Percentiles rank a stretch among this genome's conserved stretches.
phyloP scores from a whole-genome alignment of 2,329 filamentous ascomycete species.

The Arthrobotrys conoides region DNA sequence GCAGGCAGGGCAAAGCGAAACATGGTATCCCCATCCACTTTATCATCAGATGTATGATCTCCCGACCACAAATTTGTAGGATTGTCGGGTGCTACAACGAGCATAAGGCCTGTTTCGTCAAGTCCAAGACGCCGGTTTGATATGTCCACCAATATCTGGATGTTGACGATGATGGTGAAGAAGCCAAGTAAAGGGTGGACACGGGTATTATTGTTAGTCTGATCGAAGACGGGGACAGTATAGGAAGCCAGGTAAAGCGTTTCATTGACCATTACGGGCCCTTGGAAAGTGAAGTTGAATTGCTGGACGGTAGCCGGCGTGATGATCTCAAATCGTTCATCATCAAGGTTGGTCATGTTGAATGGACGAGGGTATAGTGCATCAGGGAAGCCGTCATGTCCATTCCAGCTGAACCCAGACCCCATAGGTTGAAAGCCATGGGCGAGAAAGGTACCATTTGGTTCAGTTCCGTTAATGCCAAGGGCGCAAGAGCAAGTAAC shows the following conservation, averaged over 20 bases:
- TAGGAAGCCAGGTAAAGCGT: slow-evolving; percentile 83
- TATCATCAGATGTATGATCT: slow-evolving; percentile 32
- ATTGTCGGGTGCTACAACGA: slow-evolving; percentile 63
- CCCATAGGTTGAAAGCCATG: slow-evolving; percentile 63
- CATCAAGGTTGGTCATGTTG: slow-evolving; percentile 25
- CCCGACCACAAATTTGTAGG: slow-evolving; percentile 62
- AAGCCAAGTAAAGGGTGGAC: slow-evolving; percentile 77
- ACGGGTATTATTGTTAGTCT: slow-evolving; percentile 67
- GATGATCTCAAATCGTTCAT: slow-evolving; percentile 61
- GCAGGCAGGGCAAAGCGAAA: slow-evolving; percentile 75
- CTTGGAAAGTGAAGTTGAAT: slow-evolving; percentile 73
- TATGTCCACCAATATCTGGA: slow-evolving; percentile 66
- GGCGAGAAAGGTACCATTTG: slow-evolving; percentile 60
- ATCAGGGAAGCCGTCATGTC: slow-evolving; percentile 72
- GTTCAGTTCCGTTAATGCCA: slow-evolving; percentile 43
- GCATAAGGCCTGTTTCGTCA: slow-evolving; percentile 63
- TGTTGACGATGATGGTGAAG: slow-evolving; percentile 83
- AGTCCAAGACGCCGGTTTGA: slow-evolving; percentile 62
- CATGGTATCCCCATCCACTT: slow-evolving; percentile 45
- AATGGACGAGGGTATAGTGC: slow-evolving; percentile 67
- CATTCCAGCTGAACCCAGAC: slow-evolving; percentile 68
- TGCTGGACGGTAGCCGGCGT: slow-evolving; percentile 67
- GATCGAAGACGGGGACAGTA: slow-evolving; percentile 81
- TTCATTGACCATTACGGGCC: slow-evolving; percentile 80
- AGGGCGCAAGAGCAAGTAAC: slow-evolving; percentile 58